Conservation (phyloP, 2,329 filamentous ascomycete genomes). For the Trichoderma harzianum region DNA sequence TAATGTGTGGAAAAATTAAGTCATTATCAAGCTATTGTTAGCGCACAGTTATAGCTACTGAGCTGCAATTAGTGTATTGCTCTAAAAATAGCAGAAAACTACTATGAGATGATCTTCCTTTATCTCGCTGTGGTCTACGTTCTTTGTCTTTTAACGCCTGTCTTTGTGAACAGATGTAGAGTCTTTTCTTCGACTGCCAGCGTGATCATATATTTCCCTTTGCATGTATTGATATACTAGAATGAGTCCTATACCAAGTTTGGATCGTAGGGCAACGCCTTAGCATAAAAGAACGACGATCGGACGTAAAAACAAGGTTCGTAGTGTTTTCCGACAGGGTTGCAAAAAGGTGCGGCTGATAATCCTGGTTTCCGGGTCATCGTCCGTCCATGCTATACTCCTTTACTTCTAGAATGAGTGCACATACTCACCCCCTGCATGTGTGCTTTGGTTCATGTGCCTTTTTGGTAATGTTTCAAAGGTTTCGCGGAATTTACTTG, state of each 20-base stretch:
- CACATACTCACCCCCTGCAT: neutral
- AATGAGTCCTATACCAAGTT: neutral
- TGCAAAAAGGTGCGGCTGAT: neutral
- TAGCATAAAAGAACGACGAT: neutral
- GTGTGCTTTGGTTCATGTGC: no score
- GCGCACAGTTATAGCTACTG: neutral
- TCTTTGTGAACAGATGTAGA: neutral
- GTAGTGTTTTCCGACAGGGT: neutral
- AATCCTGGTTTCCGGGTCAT: neutral
- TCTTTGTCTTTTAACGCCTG: neutral
- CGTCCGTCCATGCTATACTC: neutral
- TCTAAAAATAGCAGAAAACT: neutral
- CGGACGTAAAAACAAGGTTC: neutral
- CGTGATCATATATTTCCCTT: neutral
- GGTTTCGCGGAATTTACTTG: neutral
- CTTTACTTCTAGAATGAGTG: neutral
- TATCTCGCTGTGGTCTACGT: neutral
- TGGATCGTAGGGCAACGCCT: neutral
- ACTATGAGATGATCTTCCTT: neutral
- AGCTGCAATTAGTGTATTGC: neutral
- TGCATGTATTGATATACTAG: neutral
- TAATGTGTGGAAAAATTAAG: constrained; percentile 1
- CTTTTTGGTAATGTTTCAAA: neutral
- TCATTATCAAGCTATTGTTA: neutral
- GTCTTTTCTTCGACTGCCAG: no score